A percentile compares a stretch with the other conserved stretches of the same genome.
Conservation (phyloP, 768 basidiomycete species). For the Rickenella mellea region DNA sequence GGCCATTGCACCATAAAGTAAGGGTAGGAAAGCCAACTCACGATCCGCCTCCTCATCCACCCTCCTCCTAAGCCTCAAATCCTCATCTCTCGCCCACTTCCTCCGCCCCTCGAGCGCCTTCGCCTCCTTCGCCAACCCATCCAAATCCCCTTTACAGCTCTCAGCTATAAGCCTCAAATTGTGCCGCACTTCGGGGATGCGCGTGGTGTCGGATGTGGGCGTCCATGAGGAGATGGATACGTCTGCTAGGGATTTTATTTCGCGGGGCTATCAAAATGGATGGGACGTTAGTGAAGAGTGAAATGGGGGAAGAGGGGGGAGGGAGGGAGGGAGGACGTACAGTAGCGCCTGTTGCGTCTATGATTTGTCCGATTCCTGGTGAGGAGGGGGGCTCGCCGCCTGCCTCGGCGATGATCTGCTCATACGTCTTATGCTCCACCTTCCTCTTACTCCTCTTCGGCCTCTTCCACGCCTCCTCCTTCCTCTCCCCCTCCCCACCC, state of each 20-base stretch:
- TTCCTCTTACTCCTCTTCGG: constrained; percentile 78
- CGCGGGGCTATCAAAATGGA: constrained; percentile 66
- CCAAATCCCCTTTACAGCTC: constrained; percentile 73
- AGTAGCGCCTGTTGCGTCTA: constrained; percentile 90
- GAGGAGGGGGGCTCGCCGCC: constrained; percentile 43
- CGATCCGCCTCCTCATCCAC: constrained; percentile 72
- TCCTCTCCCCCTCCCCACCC: constrained; percentile 42
- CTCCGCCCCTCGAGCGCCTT: constrained; percentile 74
- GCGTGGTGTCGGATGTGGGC: constrained; percentile 76
- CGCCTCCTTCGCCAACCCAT: constrained; percentile 85
- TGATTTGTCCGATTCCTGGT: constrained; percentile 72
- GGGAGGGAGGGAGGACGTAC: constrained; percentile 34
- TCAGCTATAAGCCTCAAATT: constrained; percentile 85
- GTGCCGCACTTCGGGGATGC: constrained; percentile 94
- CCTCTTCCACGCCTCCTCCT: constrained; percentile 70
- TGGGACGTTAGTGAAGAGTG: constrained; percentile 6
- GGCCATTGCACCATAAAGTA: constrained; percentile 1
- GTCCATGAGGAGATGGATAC: constrained; percentile 73
- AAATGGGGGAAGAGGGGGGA: constrained; percentile 1
- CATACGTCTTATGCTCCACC: constrained; percentile 93
- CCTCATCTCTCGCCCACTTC: constrained; percentile 62
- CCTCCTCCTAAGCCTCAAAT: constrained; percentile 54
- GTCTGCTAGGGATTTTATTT: constrained; percentile 79
- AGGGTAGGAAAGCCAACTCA: constrained; percentile 24
- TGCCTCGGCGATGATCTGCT: constrained; percentile 87